Conservation (phyloP, 352 stramenopile species). For the Plasmopara muralis region DNA sequence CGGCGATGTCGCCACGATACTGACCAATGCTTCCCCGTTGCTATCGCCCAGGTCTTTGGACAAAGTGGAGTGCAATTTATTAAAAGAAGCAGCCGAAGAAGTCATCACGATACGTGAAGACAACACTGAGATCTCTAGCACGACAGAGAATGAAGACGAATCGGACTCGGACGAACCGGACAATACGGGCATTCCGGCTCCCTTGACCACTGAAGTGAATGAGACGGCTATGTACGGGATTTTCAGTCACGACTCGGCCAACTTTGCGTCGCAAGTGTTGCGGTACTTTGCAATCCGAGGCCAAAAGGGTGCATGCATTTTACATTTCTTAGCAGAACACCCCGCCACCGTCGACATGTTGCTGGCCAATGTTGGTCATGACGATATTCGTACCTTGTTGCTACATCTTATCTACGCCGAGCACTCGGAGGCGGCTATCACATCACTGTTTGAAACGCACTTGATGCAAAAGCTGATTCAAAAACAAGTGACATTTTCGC, state of each 20-base stretch:
- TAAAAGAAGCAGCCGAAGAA: conserved; percentile 5
- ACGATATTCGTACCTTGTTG: conserved; percentile 71
- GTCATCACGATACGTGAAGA: conserved; percentile 4
- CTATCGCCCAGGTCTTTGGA: conserved; percentile 19
- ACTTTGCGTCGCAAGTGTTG: conserved; percentile 74
- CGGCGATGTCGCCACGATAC: conserved; percentile 7
- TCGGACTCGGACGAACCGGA: conserved; percentile 33
- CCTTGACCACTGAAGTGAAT: conserved; percentile 32
- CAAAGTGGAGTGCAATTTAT: conserved; percentile 5
- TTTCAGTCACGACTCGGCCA: conserved; percentile 70
- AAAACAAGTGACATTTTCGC: conserved; percentile 64
- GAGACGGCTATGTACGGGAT: conserved; percentile 51
- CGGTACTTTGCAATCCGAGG: conserved; percentile 75
- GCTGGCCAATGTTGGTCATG: conserved; percentile 73
- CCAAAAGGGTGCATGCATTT: conserved; percentile 71
- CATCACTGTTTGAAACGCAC: conserved; percentile 57
- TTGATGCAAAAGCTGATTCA: conserved; percentile 76
- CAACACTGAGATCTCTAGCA: conserved; percentile 17
- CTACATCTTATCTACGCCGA: conserved; percentile 81
- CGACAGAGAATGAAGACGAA: conserved; percentile 24
- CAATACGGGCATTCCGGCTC: conserved; percentile 29
- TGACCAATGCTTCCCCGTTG: conserved; percentile 14
- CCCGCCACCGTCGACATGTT: conserved; percentile 59
- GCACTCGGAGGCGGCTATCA: conserved; percentile 70
- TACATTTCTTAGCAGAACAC: conserved; percentile 58